Base-by-base conservation (phyloP, 306 rosid species). In the Neltuma alba region DNA sequence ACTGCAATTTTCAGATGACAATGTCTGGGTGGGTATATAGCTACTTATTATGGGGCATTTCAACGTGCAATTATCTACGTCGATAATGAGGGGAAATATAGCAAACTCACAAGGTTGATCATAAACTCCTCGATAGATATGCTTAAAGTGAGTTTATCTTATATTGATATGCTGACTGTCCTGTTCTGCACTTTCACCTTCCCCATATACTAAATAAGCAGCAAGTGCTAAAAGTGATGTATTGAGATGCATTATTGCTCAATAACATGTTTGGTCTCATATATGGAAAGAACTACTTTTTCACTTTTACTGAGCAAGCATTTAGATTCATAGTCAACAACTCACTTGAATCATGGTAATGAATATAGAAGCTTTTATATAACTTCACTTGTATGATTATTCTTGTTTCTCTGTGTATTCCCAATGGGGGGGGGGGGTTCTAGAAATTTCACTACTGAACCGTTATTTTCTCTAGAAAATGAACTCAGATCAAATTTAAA, bases 1-100 rank as follows among this genome's bases (percentile, higher is more conserved):
- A 79, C 12, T 64, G 50, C 28, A 8, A 44, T 38, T 82, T 85
- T 75, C 74, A 31, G 62, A 85, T 75, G 41, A 52, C 44, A 78
- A 57, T 68, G 42, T 63, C 61, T 70, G 45, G 36, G 48, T 40
- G 64, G 33, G n/a, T n/a, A 25, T 63, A 20, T 44, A 36, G 68
- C 50, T 74, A 67, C 55, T 40, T 69, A 40, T 36, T 41, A 27
- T 61, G 52, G 25, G 64, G n/a, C 9, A 58, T 25, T 58, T 31
- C 31, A 11, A 0, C 10, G 25, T 52, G 27, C 58, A 52, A 20
- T 52, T 52, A n/a, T n/a, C 27, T 52, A 11, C 48, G 8, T n/a
- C n/a, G 16, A 11, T 12, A 44, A 44, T 34, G 57, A 21, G 67
- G 48, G 44, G 18, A 1, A 79, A 45, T 37, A 70, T 63, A 33